phyloP scores from a whole-genome alignment of 768 basidiomycete genomes.

The Naematelia aurantialba region DNA sequence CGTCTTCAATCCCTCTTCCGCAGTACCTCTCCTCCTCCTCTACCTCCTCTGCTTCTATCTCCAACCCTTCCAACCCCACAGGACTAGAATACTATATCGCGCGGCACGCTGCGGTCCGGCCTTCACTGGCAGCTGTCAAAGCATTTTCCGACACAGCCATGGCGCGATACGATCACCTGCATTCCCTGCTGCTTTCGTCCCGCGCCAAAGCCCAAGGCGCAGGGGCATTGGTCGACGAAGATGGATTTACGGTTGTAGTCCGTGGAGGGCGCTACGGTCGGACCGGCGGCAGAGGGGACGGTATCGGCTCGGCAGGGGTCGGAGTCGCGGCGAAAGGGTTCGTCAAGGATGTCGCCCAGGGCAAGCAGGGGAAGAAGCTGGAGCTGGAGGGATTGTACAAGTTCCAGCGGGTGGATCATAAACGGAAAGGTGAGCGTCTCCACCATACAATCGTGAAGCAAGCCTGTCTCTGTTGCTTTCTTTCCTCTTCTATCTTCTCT shows the following conservation, averaged over 20 bases:
- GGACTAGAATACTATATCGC: slow-evolving; percentile 71
- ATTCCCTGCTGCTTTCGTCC: slow-evolving; percentile 49
- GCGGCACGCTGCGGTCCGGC: slow-evolving; percentile 65
- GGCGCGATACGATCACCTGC: slow-evolving; percentile 69
- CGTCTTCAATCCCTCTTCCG: slow-evolving; percentile 2
- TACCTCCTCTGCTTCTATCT: slow-evolving; percentile 1
- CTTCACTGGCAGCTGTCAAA: slow-evolving; percentile 67
- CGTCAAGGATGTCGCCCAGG: slow-evolving; percentile 47
- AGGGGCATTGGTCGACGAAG: slow-evolving; percentile 85
- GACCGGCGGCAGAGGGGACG: slow-evolving; percentile 75
- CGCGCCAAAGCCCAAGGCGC: slow-evolving; percentile 55
- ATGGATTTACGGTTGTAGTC: slow-evolving; percentile 92
- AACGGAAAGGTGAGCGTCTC: slow-evolving; percentile 64
- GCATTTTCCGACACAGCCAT: slow-evolving; percentile 77
- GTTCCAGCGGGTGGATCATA: slow-evolving; percentile 87
- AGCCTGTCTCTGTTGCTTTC: too few species aligned
- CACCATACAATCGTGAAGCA: background rate
- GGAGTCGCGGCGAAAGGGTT: slow-evolving; percentile 63
- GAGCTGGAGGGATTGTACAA: slow-evolving; percentile 66
- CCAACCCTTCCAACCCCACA: slow-evolving; percentile 39
- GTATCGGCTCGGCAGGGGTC: slow-evolving; percentile 67
- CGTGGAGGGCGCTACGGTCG: slow-evolving; percentile 85
- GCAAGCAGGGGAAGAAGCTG: slow-evolving; percentile 58
- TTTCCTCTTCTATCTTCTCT: too few species aligned
- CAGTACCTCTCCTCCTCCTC: background rate